Conservation (phyloP, 345 rosid species). For the Eucalyptus cloeziana region DNA sequence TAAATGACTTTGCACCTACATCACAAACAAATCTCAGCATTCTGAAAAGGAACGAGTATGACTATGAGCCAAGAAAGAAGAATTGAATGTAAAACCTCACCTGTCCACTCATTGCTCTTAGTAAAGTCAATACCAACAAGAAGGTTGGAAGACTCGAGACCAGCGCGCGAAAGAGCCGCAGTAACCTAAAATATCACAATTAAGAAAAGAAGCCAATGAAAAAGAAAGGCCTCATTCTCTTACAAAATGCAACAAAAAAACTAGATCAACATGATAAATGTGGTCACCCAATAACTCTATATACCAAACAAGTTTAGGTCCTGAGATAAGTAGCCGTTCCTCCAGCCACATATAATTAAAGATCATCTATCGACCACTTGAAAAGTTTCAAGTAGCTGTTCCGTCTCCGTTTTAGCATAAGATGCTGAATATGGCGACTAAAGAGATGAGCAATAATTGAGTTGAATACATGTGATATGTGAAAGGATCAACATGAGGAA, state of each 20-base stretch:
- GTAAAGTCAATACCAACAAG: conserved; percentile 98
- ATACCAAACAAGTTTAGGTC: background rate
- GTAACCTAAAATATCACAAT: conserved; percentile 44
- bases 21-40: background rate
- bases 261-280: background rate
- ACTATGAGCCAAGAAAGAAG: background rate
- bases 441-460: background rate
- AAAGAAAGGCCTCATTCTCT: background rate
- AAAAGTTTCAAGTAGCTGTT: background rate
- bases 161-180: conserved; percentile 73
- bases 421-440: background rate
- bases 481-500: background rate
- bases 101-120: conserved; percentile 99
- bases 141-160: conserved; percentile 94
- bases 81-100: conserved; percentile 18
- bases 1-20: conserved; percentile 63
- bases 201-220: background rate
- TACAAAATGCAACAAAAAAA: background rate
- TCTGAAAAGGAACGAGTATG: background rate
- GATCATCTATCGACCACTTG: background rate
- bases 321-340: background rate
- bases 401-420: background rate
- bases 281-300: background rate
- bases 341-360: background rate
- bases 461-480: background rate